Evolutionary conservation across 2,329 filamentous ascomycete genomes (phyloP), one percentile per base, ranked within the genome.

Genomic region (Biscogniauxia marginata): DNA sequence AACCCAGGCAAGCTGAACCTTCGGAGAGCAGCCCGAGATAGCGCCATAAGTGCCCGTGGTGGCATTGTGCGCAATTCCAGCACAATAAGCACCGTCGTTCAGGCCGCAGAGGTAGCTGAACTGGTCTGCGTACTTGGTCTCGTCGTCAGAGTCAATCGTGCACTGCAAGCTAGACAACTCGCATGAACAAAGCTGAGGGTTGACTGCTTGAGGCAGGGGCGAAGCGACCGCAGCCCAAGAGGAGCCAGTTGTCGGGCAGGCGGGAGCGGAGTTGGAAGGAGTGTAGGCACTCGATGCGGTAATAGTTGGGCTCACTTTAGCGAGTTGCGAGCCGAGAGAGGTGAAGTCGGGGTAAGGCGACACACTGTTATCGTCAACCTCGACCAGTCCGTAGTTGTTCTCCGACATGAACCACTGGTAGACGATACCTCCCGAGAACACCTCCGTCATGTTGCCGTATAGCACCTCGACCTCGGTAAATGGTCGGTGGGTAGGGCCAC

Each of bases 341-440:
- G 82, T 81, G 77, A 90, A 99, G 76, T 96, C 90, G 39, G 84
- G 74, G 66, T 91, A 81, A 62, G 87, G 89, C 61, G 76, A 82
- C 62, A 88, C 89, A 46, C 77, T 76, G 69, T 78, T 77, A 67
- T 82, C 82, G 49, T 77, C 62, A 58, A 91, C 72, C 57, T 81
- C 74, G 58, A 93, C 87, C 46, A 96, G 83, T 75, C 89, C 95
- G 70, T 91, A 99, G 73, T 97, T 79, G 79, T 98, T 98, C 51
- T 70, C 77, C 74, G 96, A 93, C 79, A 96, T 83, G 79, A 92
- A 93, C 81, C 95, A 99, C 91, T 96, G 96, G 84, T 98, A 99
- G 73, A 98, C 92, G 64, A 99, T 96, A 76, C 93, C 95, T 67
- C 95, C 95, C 55, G 90, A 96, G 85, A 95, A 95, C 70, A 96